Base-by-base conservation (phyloP, 1,139 yeast species). In the Magnusiomyces fungicola region DNA sequence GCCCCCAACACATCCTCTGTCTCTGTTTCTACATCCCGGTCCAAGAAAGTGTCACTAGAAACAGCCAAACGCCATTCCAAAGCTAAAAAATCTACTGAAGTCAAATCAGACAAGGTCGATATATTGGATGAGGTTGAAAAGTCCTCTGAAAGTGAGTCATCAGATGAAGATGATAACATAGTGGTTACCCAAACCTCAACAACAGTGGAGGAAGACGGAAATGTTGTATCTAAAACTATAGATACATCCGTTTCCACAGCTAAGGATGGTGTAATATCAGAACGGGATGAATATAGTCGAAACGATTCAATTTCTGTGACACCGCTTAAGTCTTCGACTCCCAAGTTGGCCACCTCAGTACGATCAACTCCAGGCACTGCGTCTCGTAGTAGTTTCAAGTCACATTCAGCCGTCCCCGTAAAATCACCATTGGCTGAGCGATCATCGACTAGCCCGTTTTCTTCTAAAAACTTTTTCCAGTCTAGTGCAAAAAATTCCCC, bases 391-490 rank as follows among this genome's bases (percentile, higher is more conserved):
- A 32, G 16, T n/a, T 5, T 9, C 36, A 32, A 32, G 16, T 18
- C 16, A 7, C 36, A 5, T 32, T 32, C 36, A 9, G 36, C 6
- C 10, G 19, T 23, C 3, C 38, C 38, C 4, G n/a, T 10, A 4
- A 34, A 34, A 23, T 18, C 38, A 5, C 23, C 22, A 34, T 16
- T 18, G n/a, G 38, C 3, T 18, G 14, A 34, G 16, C 6, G 6
- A 6, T 3, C 38, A 9, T 5, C 5, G 7, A 61, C 61, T 25
- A 67, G 72, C 3, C 61, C 61, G 5, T 73, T 74, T 53, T 63
- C 70, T 1, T 58, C 61, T 32, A 71, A 71, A 25, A 74, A 73
- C 53, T 67, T 72, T 2, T 73, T 74, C 59, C 78, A 74, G 55
- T 59, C 72, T 0, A 56, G 55, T 2, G 48, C 57, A n/a, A 58